Evolutionary conservation across 257 asterid genomes (phyloP), one percentile per base, ranked within the genome.

Genomic region (Eucommia ulmoides): DNA sequence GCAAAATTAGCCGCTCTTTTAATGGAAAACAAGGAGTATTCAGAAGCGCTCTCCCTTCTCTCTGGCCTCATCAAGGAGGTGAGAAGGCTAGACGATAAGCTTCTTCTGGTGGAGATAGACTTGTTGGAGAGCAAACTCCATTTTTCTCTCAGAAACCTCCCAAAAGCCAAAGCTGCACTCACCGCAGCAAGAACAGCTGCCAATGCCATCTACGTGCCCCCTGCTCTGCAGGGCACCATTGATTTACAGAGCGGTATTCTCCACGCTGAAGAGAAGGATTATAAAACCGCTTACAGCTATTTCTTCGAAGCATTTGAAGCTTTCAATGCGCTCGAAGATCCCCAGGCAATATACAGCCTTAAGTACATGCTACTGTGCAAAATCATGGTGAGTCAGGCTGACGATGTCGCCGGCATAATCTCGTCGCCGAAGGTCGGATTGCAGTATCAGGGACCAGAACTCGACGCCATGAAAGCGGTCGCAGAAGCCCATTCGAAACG

Each of bases 401-500:
- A 72, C 41, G 74, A 71, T 19, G 74, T 71, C 10, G 65, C 78
- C 8, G 73, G 78, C 57, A 71, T 71, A 55, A 71, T 71, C 49
- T 59, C 78, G 22, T 62, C 74, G 3, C 51, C 74, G 24, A 71
- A 67, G 65, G 77, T 66, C 33, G 78, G 78, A 29, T 49, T 71
- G 60, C 73, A 71, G 24, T 72, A 72, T 51, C 74, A 67, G 60
- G 74, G 78, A 1, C 78, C 74, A 45, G 74, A 72, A 50, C 69
- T 72, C 8, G 78, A 72, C 63, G 78, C 78, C n/a, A 72, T 72
- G 78, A 72, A 67, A 67, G 74, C 78, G 17, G 68, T 72, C 29
- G 75, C 74, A 2, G 71, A 67, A 52, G 74, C 78, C 42, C 65
- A 67, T 49, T 67, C 74, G n/a, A 72, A 72, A 45, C 66, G 74